Percentiles rank a stretch among this genome's conserved stretches.
phyloP scores from a whole-genome alignment of 1,284 basidiomycete species.

The Mycena sp. region DNA sequence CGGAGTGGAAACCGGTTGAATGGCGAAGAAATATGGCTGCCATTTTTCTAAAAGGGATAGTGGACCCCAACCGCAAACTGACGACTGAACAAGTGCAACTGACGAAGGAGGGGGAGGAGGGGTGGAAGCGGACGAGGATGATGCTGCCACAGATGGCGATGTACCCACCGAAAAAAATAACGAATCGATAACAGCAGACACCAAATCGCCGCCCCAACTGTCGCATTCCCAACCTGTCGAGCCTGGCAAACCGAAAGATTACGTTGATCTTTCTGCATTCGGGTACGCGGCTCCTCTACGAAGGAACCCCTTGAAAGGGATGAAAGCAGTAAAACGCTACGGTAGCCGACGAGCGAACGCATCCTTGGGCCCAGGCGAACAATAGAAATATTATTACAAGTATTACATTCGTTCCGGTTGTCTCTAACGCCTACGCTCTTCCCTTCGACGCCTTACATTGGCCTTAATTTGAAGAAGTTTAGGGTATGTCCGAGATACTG shows the following conservation, averaged over 20 bases:
- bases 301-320: slow-evolving; percentile 9
- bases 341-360: neutral
- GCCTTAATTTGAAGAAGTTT: neutral
- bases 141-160: neutral
- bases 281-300: slow-evolving; percentile 2
- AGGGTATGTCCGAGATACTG: slow-evolving; percentile 8
- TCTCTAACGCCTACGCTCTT: neutral
- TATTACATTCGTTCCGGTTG: neutral
- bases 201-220: neutral
- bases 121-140: neutral
- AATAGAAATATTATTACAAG: too few species aligned
- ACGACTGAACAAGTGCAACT: neutral
- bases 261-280: neutral
- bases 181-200: neutral
- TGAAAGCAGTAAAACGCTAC: slow-evolving; percentile 4
- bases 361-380: too few species aligned
- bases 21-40: slow-evolving; percentile 48
- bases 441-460: neutral
- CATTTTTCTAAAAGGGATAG: slow-evolving; percentile 54
- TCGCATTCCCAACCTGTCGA: neutral
- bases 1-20: slow-evolving; percentile 61
- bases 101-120: neutral
- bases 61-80: neutral
- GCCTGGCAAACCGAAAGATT: slow-evolving; percentile 6
- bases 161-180: neutral